Percentiles rank a stretch among this genome's conserved stretches.
Conservation (phyloP, 1,139 yeast genomes). For the Magnusiomyces suaveolens region DNA sequence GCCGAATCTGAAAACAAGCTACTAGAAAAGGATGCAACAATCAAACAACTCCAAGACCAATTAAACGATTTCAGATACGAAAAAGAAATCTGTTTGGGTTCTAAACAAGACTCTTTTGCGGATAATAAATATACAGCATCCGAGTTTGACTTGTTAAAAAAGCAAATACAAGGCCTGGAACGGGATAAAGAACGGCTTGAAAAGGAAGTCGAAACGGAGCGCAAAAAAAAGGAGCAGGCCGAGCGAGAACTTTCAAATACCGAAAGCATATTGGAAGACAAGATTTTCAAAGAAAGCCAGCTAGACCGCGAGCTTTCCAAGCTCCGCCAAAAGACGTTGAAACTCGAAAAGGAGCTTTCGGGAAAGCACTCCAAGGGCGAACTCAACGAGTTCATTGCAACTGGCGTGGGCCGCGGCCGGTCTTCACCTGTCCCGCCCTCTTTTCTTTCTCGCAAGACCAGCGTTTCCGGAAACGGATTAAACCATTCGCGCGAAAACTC, state of each 20-base stretch:
- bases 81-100: slow-evolving; percentile 15
- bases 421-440: neutral
- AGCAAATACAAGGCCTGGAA: neutral
- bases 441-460: slow-evolving; percentile 2
- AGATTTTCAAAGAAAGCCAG: slow-evolving; percentile 12
- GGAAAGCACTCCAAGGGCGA: neutral
- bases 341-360: neutral
- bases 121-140: too few relatives aligned
- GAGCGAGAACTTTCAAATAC: slow-evolving; percentile 10
- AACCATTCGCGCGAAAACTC: neutral
- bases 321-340: neutral
- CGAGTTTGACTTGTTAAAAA: neutral
- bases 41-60: slow-evolving; percentile 23
- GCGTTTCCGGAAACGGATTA: neutral
- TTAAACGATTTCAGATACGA: slow-evolving; percentile 25
- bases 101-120: too few relatives aligned
- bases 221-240: slow-evolving; percentile 6
- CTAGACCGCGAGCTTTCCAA: slow-evolving; percentile 3
- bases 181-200: neutral
- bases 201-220: slow-evolving; percentile 5
- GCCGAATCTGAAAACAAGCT: slow-evolving; percentile 30
- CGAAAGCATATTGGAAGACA: slow-evolving; percentile 10
- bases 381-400: neutral
- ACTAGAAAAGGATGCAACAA: slow-evolving; percentile 26
- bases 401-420: neutral